Conservation (phyloP, 305 asterid species). For the Caryopteris hybrid region DNA sequence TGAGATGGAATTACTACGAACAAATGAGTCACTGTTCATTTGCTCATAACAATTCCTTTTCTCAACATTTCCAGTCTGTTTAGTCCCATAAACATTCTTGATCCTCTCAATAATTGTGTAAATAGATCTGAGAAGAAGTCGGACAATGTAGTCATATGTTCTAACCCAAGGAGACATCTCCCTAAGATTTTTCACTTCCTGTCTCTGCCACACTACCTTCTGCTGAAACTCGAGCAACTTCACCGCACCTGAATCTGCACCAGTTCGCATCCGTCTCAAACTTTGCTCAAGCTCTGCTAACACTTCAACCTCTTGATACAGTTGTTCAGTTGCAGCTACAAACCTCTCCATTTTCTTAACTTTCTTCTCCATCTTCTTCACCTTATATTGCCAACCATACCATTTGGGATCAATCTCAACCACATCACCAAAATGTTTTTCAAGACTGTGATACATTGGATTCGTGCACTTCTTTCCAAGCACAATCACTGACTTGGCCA, state of each 20-base stretch:
- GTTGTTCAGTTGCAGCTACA: conserved; percentile 61
- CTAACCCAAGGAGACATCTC: conserved; percentile 80
- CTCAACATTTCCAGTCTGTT: conserved; percentile 25
- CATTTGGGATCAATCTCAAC: conserved; percentile 51
- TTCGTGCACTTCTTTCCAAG: conserved; percentile 72
- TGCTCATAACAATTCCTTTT: conserved; percentile 21
- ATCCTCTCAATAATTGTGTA: conserved; percentile 63
- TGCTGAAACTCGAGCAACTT: conserved; percentile 75
- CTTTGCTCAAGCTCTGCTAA: conserved; percentile 76
- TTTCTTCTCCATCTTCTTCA: conserved; percentile 81
- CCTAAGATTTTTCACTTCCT: conserved; percentile 77
- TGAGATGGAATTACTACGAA: conserved; percentile 55
- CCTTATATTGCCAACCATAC: conserved; percentile 49
- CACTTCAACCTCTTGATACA: conserved; percentile 76
- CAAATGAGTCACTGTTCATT: conserved; percentile 28
- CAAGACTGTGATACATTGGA: conserved; percentile 53
- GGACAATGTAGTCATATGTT: conserved; percentile 55
- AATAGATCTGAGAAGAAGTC: conserved; percentile 58
- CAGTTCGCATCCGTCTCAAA: conserved; percentile 53
- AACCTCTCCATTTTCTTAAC: conserved; percentile 83
- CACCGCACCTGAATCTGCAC: conserved; percentile 46
- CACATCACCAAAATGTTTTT: conserved; percentile 41
- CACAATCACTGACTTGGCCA: conserved; percentile 46
- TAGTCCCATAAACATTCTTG: conserved; percentile 40
- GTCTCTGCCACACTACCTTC: conserved; percentile 75